Base-by-base conservation (phyloP, 257 asterid genomes). In the Fraxinus cuspidata region DNA sequence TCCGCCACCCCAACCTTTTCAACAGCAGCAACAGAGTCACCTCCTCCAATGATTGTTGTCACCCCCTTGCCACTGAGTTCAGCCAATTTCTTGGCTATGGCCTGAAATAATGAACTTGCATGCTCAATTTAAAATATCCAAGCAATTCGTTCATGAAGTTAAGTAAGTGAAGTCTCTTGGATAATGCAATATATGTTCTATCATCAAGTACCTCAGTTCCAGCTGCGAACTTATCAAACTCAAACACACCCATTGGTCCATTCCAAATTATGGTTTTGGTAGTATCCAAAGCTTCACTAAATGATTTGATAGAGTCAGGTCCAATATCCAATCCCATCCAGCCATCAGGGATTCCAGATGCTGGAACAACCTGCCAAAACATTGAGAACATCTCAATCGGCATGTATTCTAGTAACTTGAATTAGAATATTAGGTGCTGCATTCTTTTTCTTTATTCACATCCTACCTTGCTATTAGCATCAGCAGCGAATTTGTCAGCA, bases 241-340 rank as follows among this genome's bases (percentile, higher is more conserved):
- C 90, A 56, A 84, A 86, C 31, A 86, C 90, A 32, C 90, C 90
- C 90, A 84, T 86, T 15, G 90, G 90, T 29, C 90, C 90, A 21
- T 86, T 86, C 90, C 90, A 86, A 42, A 86, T 84, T 29, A 86
- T 58, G 27, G 90, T 86, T 78, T 86, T 80, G 71, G 90, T 74
- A n/a, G 85, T 67, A 15, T 84, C 88, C 78, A 86, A 37, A 51
- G 88, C 82, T 75, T 84, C 86, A 10, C 84, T 74, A 27, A 86
- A 86, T 31, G 88, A 71, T 73, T 74, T 80, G 63, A 84, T 80
- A 38, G 84, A 77, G 58, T 86, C 90, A 0, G 90, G 90, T 18
- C 90, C 90, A 31, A 86, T 84, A 74, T 86, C 90, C 27, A 86
- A 70, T 23, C 90, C 88, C 88, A 84, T 86, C 88, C 90, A 84